Percentiles rank a stretch among this genome's conserved stretches.
phyloP scores from a whole-genome alignment of 257 asterid species.

The Jacaranda copaia region DNA sequence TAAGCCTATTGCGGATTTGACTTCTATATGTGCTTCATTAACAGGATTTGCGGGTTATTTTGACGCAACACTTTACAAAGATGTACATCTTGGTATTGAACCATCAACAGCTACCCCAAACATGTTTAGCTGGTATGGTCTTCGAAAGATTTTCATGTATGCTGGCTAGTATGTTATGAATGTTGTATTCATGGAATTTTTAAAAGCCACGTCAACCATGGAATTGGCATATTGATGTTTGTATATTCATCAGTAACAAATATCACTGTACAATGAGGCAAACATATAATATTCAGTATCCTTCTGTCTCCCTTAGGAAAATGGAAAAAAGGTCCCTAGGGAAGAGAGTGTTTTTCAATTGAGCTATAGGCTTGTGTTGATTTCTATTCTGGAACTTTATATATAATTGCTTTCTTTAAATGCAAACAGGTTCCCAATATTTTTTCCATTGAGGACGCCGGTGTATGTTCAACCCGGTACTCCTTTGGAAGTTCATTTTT shows the following conservation, averaged over 20 bases:
- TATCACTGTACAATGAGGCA: background rate
- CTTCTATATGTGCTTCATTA: constrained; percentile 13
- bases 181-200: background rate
- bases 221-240: constrained; percentile 15
- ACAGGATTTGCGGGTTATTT: constrained; percentile 98
- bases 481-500: constrained; percentile 82
- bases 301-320: background rate
- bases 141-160: background rate
- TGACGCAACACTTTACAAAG: constrained; percentile 91
- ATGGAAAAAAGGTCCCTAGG: background rate
- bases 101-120: constrained; percentile 93
- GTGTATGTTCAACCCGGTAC: constrained; percentile 61
- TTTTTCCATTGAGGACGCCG: constrained; percentile 91
- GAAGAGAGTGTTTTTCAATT: constrained; percentile 6
- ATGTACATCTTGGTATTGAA: constrained; percentile 95
- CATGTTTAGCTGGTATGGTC: constrained; percentile 94
- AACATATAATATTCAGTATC: background rate
- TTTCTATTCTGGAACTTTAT: background rate
- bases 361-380: background rate
- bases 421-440: constrained; percentile 84
- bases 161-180: background rate
- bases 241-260: constrained; percentile 7
- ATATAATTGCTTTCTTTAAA: constrained; percentile 29
- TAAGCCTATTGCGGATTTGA: constrained; percentile 10
- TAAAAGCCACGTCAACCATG: constrained; percentile 5